Base-by-base conservation (phyloP, 352 stramenopile species). In the Pythium utonaiense region DNA sequence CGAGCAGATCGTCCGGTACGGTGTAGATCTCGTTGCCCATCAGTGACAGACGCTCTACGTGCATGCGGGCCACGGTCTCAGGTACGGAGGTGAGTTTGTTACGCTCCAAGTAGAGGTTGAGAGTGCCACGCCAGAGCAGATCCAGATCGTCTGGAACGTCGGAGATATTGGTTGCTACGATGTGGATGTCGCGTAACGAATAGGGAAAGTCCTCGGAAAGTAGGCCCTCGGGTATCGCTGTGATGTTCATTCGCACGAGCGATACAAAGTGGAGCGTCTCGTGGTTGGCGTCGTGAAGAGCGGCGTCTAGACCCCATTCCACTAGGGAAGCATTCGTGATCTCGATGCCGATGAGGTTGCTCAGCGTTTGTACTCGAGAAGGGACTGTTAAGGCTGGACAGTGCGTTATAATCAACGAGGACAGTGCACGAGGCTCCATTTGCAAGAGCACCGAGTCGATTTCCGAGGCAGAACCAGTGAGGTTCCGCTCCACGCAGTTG, bases 341-440 rank as follows among this genome's bases (percentile, higher is more conserved):
- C 19, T 70, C 63, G 12, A 70, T 10, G 1, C 56, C 44, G 1
- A 70, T 45, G 12, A 70, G 28, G 16, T 60, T 58, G 1, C 4
- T 6, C 6, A 70, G 38, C 10, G 16, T 41, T 17, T 51, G 51
- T 0, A 70, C 13, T 3, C 40, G 33, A 12, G 63, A 7, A 0
- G 63, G 63, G 1, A 70, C 58, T 31, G 31, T 31, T 1, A 70
- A 36, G 1, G 3, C 8, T 7, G 63, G 48, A 27, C 63, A 70
- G 30, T 70, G 63, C 2, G 56, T 49, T 27, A 70, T 55, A 42
- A 66, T 70, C 28, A 70, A 36, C 28, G 51, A 66, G n/a, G 22
- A 49, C n/a, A 70, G n/a, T 0, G 36, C 41, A 2, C 10, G 19
- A 2, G 63, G 34, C 16, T 57, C 44, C 4, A 70, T 22, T 6